A percentile compares a stretch with the other conserved stretches of the same genome.
phyloP scores from a whole-genome alignment of 495 filamentous ascomycete species.

The Neurospora sp. region DNA sequence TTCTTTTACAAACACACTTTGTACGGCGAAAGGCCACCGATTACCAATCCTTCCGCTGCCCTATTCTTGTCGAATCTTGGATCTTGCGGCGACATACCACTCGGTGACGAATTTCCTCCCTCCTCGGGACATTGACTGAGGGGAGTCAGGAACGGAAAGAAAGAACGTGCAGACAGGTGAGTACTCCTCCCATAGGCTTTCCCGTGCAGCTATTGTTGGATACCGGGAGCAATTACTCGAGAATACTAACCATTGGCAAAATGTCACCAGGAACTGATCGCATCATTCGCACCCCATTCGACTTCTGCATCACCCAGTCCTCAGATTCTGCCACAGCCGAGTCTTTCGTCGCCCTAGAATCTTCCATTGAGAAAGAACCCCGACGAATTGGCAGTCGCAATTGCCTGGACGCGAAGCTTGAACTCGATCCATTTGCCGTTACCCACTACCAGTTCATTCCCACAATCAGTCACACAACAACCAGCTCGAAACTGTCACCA shows the following conservation, averaged over 20 bases:
- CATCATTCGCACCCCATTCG: background rate
- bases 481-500: background rate
- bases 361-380: background rate
- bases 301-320: background rate
- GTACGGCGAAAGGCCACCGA: background rate
- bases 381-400: background rate
- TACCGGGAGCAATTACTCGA: background rate
- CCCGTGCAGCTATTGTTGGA: background rate
- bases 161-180: background rate
- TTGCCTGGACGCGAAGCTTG: background rate
- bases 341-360: background rate
- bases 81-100: background rate
- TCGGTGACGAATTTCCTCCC: background rate
- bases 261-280: background rate
- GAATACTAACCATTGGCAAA: background rate
- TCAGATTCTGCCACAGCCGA: background rate
- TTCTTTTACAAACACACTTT: background rate
- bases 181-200: background rate
- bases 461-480: background rate
- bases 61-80: background rate
- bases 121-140: background rate
- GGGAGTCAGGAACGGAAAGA: background rate
- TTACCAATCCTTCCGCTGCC: background rate
- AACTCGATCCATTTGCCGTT: background rate
- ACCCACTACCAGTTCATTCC: background rate